A percentile compares a stretch with the other conserved stretches of the same genome.
Conservation (phyloP, 2,329 filamentous ascomycete species). For the Lasiodiplodia theobromae region DNA sequence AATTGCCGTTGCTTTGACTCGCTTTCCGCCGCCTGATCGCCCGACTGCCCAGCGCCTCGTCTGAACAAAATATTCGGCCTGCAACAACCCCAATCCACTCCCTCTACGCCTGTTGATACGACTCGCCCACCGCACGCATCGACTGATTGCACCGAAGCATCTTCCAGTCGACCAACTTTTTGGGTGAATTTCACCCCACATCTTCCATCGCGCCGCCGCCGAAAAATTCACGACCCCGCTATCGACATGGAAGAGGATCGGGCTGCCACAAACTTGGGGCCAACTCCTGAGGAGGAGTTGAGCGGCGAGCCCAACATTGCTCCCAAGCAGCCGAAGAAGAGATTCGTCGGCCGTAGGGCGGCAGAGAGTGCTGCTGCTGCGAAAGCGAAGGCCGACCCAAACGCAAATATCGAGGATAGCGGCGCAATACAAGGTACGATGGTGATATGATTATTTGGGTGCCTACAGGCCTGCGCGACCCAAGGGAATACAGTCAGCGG, state of each 20-base stretch:
- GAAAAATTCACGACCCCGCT: slow-evolving; percentile 21
- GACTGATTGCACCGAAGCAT: background rate
- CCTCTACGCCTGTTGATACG: too few species aligned
- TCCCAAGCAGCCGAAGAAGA: slow-evolving; percentile 80
- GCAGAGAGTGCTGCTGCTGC: slow-evolving; percentile 64
- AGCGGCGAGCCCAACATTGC: slow-evolving; percentile 56
- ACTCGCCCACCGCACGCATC: background rate
- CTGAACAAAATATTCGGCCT: slow-evolving; percentile 6
- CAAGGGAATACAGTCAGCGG: background rate
- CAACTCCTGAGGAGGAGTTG: slow-evolving; percentile 69
- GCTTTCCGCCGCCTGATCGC: slow-evolving; percentile 21
- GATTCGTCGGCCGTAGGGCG: slow-evolving; percentile 86
- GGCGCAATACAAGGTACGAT: slow-evolving; percentile 71
- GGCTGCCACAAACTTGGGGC: slow-evolving; percentile 72
- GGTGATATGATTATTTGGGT: background rate
- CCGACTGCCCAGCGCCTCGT: background rate
- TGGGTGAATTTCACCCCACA: background rate
- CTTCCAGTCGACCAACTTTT: background rate
- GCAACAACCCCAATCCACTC: background rate
- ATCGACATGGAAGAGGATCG: slow-evolving; percentile 76
- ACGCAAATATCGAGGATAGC: slow-evolving; percentile 64
- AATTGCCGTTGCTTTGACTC: slow-evolving; percentile 25
- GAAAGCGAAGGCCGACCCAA: slow-evolving; percentile 40
- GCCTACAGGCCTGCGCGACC: background rate
- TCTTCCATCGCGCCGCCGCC: background rate